phyloP scores from a whole-genome alignment of 352 stramenopile genomes.

The Globisporangium megalacanthum region DNA sequence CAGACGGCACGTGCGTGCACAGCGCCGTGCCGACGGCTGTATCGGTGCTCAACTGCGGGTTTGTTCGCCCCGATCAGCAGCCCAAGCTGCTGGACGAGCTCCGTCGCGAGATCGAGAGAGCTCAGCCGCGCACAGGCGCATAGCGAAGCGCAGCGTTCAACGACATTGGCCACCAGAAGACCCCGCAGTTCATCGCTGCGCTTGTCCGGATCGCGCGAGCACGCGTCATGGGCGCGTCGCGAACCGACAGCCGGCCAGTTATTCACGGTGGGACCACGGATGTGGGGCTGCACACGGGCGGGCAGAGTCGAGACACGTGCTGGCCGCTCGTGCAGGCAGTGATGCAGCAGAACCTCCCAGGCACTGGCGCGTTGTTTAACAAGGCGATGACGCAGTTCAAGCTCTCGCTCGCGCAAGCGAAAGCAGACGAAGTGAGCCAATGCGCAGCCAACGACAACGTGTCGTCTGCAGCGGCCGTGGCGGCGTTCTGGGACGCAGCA shows the following conservation, averaged over 20 bases:
- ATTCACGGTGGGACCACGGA: constrained; percentile 39
- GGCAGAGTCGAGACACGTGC: constrained; percentile 33
- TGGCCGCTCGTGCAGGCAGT: constrained; percentile 42
- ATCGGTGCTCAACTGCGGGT: constrained; percentile 24
- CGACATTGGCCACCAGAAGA: constrained; percentile 40
- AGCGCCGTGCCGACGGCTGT: constrained; percentile 28
- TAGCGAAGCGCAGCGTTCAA: constrained; percentile 26
- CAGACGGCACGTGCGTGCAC: constrained; percentile 22
- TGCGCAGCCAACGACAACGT: background rate
- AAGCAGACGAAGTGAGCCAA: background rate
- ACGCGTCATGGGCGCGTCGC: constrained; percentile 1
- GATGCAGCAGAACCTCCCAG: constrained; percentile 30
- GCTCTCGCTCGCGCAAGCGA: constrained; percentile 10
- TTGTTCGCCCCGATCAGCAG: constrained; percentile 14
- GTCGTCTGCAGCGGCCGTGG: background rate
- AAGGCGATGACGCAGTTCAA: constrained; percentile 34
- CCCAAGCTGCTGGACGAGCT: constrained; percentile 13
- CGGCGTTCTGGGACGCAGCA: constrained; percentile 2
- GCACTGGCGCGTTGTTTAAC: constrained; percentile 21
- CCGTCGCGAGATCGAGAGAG: constrained; percentile 17
- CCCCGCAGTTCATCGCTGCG: constrained; percentile 39
- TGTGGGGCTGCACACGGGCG: constrained; percentile 45
- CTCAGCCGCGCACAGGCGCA: constrained; percentile 15
- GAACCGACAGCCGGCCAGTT: background rate
- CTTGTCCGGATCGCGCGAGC: constrained; percentile 17